Evolutionary conservation across 768 basidiomycete genomes (phyloP).

Genomic region (Crucibulum laeve): DNA sequence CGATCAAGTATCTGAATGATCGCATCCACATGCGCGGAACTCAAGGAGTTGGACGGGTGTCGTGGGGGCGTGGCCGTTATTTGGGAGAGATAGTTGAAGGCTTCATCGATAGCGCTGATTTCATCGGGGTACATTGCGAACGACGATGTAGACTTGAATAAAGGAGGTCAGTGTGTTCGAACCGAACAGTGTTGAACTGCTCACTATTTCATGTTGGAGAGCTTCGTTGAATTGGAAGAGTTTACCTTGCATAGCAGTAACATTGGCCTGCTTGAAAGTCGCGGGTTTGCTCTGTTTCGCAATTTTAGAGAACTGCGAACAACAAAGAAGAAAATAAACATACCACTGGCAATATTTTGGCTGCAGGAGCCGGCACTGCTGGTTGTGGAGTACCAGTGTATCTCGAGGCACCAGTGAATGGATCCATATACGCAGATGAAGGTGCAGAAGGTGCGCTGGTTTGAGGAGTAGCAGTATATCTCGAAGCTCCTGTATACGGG

Average conservation of each 20-base stretch:
- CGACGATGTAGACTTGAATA: constrained; percentile 57
- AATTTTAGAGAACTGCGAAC: not conserved
- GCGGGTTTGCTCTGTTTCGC: constrained; percentile 51
- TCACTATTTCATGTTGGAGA: constrained; percentile 64
- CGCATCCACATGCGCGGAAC: constrained; percentile 51
- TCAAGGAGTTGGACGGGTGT: constrained; percentile 28
- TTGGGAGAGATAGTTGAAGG: constrained; percentile 54
- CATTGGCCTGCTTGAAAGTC: constrained; percentile 80
- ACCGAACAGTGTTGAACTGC: constrained; percentile 14
- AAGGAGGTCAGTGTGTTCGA: not conserved
- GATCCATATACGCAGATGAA: constrained; percentile 44
- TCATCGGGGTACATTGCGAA: constrained; percentile 72
- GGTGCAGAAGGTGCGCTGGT: constrained; percentile 25
- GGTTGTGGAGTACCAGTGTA: constrained; percentile 41
- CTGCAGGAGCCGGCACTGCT: constrained; percentile 21
- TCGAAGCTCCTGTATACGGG: constrained; percentile 70
- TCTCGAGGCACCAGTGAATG: constrained; percentile 63
- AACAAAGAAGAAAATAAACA: constrained; percentile 10
- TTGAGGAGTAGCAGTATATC: constrained; percentile 46
- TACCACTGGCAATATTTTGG: constrained; percentile 52
- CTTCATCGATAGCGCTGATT: constrained; percentile 49
- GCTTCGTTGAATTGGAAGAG: constrained; percentile 70
- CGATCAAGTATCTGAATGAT: constrained; percentile 62
- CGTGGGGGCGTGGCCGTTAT: constrained; percentile 33
- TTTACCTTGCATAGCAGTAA: constrained; percentile 77